Percentiles rank a stretch among this genome's conserved stretches.
Evolutionary conservation across 495 filamentous ascomycete species (phyloP).

Genomic region (Polyplosphaeria fusca): DNA sequence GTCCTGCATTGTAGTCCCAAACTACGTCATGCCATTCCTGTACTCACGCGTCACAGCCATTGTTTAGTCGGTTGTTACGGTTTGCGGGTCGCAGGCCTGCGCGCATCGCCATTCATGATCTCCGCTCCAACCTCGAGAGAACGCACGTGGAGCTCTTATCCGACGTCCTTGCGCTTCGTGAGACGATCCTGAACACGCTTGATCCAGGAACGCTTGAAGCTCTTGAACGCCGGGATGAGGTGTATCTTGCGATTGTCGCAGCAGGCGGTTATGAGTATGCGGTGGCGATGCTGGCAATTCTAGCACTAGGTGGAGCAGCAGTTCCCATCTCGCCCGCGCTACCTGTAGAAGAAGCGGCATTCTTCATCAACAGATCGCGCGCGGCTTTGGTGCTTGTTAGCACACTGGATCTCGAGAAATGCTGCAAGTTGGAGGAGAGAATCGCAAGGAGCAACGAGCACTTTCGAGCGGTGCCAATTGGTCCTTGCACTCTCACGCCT

Average conservation of each 20-base stretch:
- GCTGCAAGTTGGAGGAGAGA: constrained; percentile 24
- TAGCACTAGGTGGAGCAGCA: constrained; percentile 46
- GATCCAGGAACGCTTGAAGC: constrained; percentile 9
- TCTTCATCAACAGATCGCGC: constrained; percentile 42
- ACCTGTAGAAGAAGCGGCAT: constrained; percentile 47
- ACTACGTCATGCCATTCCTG: background rate
- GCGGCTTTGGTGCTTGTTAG: constrained; percentile 34
- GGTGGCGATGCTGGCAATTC: constrained; percentile 46
- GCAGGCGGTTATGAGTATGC: constrained; percentile 51
- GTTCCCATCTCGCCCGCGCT: constrained; percentile 40
- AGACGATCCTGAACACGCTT: constrained; percentile 25
- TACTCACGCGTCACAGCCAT: constrained; percentile 16
- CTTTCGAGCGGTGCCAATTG: constrained; percentile 34
- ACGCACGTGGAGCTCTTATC: constrained; percentile 39
- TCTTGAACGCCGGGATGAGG: constrained; percentile 42
- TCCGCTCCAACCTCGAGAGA: constrained; percentile 24
- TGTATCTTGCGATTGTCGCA: constrained; percentile 48
- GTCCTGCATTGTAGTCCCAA: background rate
- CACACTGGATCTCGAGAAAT: constrained; percentile 30
- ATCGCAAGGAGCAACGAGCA: constrained; percentile 22
- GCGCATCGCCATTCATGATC: constrained; percentile 35
- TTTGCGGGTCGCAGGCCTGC: constrained; percentile 32
- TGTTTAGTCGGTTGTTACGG: constrained; percentile 40
- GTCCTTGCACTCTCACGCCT: constrained; percentile 23
- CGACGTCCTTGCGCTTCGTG: constrained; percentile 38